Evolutionary conservation across 352 stramenopile genomes (phyloP), one percentile per base, ranked within the genome.

Genomic region (Pythium vanterpoolii): DNA sequence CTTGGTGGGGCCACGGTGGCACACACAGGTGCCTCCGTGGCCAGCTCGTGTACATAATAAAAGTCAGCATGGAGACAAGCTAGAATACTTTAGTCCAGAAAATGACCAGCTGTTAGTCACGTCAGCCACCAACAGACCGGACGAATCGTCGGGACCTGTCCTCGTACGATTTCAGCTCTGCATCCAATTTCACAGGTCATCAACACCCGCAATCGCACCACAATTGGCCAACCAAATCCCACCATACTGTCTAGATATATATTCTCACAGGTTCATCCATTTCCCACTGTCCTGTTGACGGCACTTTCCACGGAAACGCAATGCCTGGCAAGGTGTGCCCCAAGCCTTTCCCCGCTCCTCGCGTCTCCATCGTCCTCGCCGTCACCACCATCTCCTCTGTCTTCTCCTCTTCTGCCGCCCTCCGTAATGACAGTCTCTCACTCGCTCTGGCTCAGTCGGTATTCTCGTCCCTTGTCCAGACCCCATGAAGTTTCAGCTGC

Each of bases 401-500:
- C 42, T 47, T 24, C 42, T 26, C 42, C n/a, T 30, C 42, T 13
- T 10, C 38, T 19, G 13, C 3, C 38, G 4, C 16, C 38, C 13
- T 18, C 6, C 14, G 36, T 4, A n/a, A 11, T 18, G 36, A 18
- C 11, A 19, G 11, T n/a, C 38, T 8, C 38, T 44, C n/a, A n/a
- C n/a, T n/a, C n/a, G n/a, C n/a, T n/a, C 38, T 18, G 9, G 38
- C 38, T 44, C 38, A 44, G 9, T 44, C 38, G 38, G 16, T 3
- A 44, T 44, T 27, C 16, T 36, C 31, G 6, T 36, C 31, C 11
- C 44, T 44, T 16, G 8, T 23, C 19, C 6, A 44, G 19, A 44
- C 10, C 16, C 40, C 19, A 62, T 65, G 57, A 60, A 54, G 43
- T 74, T 76, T 40, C 43, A 62, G 24, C 49, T 76, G 4, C 65